phyloP scores from a whole-genome alignment of 331 rosid genomes.

The Malus hybrid region DNA sequence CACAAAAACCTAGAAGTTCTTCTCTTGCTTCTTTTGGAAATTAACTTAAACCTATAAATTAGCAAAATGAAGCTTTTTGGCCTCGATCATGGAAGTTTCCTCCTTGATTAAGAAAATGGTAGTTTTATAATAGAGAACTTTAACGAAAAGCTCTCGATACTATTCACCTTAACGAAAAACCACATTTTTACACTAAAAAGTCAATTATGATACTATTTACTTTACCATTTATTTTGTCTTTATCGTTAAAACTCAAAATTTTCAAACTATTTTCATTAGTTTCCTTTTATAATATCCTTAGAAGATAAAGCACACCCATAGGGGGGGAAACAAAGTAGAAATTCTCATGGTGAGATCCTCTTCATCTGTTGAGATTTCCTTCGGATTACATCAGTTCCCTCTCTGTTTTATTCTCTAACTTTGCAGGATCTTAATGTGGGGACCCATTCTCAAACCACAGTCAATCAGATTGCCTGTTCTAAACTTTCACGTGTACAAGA shows the following conservation, averaged over 20 bases:
- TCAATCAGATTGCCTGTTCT: conserved; percentile 16
- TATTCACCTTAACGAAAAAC: no score
- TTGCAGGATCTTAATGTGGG: conserved; percentile 19
- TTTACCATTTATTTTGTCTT: no score
- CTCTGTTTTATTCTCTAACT: conserved; percentile 24
- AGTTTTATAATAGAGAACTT: conserved; percentile 1
- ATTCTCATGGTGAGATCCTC: conserved; percentile 8
- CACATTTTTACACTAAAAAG: no score
- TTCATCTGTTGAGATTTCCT: conserved; percentile 23
- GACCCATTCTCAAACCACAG: conserved; percentile 18
- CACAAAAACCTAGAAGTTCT: background rate
- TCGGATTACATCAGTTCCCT: conserved; percentile 19
- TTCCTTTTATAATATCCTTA: conserved; percentile 6
- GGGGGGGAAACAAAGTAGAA: conserved; percentile 4
- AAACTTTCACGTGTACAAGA: conserved; percentile 30
- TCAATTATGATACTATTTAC: no score
- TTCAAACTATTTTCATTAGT: no score
- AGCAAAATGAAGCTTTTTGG: background rate
- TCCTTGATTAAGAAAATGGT: background rate
- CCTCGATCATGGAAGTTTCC: background rate
- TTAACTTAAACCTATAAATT: background rate
- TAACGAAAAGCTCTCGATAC: no score
- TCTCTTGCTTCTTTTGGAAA: conserved; percentile 1
- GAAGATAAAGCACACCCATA: conserved; percentile 20
- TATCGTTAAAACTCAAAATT: no score